Conservation (phyloP, 345 rosid species). For the Corchorus capsularis region DNA sequence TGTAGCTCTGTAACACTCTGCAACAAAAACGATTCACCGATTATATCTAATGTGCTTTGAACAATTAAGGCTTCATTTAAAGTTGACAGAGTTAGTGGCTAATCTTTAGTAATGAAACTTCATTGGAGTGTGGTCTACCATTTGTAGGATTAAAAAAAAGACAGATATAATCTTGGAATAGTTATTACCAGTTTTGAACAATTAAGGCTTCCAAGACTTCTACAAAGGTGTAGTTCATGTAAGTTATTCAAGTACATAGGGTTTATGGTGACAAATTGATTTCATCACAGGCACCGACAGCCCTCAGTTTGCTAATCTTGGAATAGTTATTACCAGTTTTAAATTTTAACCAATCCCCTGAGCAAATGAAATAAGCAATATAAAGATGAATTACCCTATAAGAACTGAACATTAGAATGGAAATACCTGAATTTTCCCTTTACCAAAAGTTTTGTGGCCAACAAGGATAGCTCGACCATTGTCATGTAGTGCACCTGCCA, state of each 20-base stretch:
- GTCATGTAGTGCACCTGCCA: constrained; percentile 89
- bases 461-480: constrained; percentile 94
- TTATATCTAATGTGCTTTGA: constrained; percentile 22
- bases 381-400: background rate
- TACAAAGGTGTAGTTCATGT: background rate
- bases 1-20: constrained; percentile 86
- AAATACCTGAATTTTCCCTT: constrained; percentile 88
- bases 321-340: background rate
- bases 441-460: constrained; percentile 82
- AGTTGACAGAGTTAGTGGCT: background rate
- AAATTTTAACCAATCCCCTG: background rate
- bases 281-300: background rate
- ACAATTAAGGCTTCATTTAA: constrained; percentile 6
- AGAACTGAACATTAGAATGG: constrained; percentile 5
- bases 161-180: no score
- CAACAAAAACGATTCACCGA: constrained; percentile 15
- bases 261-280: background rate
- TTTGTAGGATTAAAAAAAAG: background rate
- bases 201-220: background rate
- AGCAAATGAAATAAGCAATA: background rate
- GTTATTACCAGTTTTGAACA: no score
- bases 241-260: background rate
- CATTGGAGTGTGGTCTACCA: background rate
- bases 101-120: background rate
- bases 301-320: background rate